Evolutionary conservation across 352 stramenopile genomes (phyloP), one percentile per base, ranked within the genome.

Genomic region (Phytophthora meadii): DNA sequence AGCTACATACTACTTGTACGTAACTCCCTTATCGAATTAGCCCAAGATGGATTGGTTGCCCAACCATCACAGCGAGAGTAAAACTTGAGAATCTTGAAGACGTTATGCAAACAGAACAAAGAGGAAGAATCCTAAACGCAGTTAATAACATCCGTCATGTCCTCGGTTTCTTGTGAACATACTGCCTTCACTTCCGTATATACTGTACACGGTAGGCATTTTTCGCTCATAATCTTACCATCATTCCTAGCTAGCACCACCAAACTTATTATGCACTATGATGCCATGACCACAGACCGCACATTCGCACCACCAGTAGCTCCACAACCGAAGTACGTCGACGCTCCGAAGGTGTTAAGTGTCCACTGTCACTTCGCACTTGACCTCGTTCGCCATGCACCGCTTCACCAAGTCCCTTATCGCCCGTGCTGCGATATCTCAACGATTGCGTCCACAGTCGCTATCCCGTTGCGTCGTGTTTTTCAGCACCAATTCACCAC

Each of bases 241-340:
- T 69, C 61, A 69, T 64, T 69, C 61, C 53, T 36, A 37, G 1
- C 63, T 70, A 54, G 10, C 4, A 12, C 36, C 48, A 70, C 62
- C 40, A 4, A 56, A 61, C 5, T 3, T 12, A 41, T 50, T 69
- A 59, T 62, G 47, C 27, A 3, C 15, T 5, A 37, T 45, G 14
- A 30, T n/a, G 54, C 47, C 44, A 24, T 17, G 19, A 0, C 25
- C 41, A 54, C 50, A 52, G n/a, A 42, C 2, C 1, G 8, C 15
- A 68, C 40, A 61, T 8, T 41, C 47, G 12, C 40, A 22, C 39
- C 64, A 68, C 64, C 64, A 61, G 25, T 37, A 57, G 37, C 49
- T 67, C 30, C 7, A 10, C 28, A 34, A 34, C 27, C 27, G 28
- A 56, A 54, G 40, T 61, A 40, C 57, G 50, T 61, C 52, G 17